These are phyloP conservation scores for Diplodia corticola DNA, from an alignment of 2,329 filamentous ascomycete genomes.

Conservation along the genomic window DNA sequence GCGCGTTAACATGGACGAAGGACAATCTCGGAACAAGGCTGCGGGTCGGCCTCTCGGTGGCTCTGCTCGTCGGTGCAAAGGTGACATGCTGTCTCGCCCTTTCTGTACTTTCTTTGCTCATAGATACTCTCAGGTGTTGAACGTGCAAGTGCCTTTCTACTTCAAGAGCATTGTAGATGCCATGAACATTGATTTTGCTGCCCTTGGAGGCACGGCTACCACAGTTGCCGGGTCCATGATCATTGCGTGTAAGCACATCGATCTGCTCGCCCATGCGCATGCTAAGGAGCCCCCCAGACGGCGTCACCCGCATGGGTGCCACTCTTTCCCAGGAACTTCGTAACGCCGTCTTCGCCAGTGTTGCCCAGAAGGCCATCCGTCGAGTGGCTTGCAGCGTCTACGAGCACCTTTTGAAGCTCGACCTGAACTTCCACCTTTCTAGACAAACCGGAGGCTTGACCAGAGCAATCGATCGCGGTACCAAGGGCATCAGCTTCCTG, in stretches of 20 bases:
- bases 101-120: slow-evolving; percentile 24
- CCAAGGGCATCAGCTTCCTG: slow-evolving; percentile 96
- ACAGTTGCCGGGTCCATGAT: slow-evolving; percentile 92
- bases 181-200: slow-evolving; percentile 93
- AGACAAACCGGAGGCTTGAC: slow-evolving; percentile 95
- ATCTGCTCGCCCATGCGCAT: background rate
- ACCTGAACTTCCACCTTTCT: slow-evolving; percentile 89
- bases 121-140: slow-evolving; percentile 61
- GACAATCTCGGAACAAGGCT: slow-evolving; percentile 79
- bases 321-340: slow-evolving; percentile 90
- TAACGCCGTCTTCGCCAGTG: slow-evolving; percentile 94
- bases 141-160: slow-evolving; percentile 98
- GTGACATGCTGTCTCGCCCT: slow-evolving; percentile 41
- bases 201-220: slow-evolving; percentile 81
- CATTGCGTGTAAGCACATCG: slow-evolving; percentile 64
- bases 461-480: slow-evolving; percentile 91
- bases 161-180: slow-evolving; percentile 97
- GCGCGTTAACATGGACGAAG: slow-evolving; percentile 33
- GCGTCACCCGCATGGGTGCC: slow-evolving; percentile 81
- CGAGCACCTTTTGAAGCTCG: slow-evolving; percentile 80
- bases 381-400: slow-evolving; percentile 91
- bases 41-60: slow-evolving; percentile 81
- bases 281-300: slow-evolving; percentile 55
- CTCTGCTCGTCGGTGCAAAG: slow-evolving; percentile 84
- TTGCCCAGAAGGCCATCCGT: slow-evolving; percentile 94